Conservation (phyloP, 495 filamentous ascomycete genomes). For the Penicillium bovifimosum region DNA sequence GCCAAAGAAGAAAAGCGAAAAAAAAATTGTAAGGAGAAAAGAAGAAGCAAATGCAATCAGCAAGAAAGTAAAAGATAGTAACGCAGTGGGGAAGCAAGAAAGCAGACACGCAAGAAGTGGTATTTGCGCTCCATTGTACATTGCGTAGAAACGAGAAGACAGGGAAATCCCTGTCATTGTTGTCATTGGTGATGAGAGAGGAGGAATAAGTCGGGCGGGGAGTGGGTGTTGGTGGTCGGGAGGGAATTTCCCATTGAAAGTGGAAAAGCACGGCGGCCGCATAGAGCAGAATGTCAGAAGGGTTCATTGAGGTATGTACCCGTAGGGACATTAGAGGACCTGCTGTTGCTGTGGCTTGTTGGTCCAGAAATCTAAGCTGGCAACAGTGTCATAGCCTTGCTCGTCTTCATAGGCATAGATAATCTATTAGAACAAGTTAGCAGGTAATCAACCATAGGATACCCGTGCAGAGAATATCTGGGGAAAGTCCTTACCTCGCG, state of each 20-base stretch:
- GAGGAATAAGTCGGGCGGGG: neutral
- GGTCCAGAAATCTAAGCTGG: slow-evolving; percentile 91
- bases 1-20: neutral
- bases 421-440: slow-evolving; percentile 51
- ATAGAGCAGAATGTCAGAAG: neutral
- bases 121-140: slow-evolving; percentile 50
- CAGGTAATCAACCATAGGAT: neutral
- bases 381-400: slow-evolving; percentile 82
- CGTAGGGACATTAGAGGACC: slow-evolving; percentile 7
- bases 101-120: slow-evolving; percentile 32
- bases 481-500: slow-evolving; percentile 71
- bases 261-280: neutral
- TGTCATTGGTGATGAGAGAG: slow-evolving; percentile 2
- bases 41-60: slow-evolving; percentile 18
- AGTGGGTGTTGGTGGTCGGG: neutral
- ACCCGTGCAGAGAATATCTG: too few relatives aligned
- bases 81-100: slow-evolving; percentile 10
- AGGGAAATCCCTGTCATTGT: neutral
- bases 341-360: slow-evolving; percentile 48
- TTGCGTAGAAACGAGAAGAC: slow-evolving; percentile 20
- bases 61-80: slow-evolving; percentile 19
- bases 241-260: neutral
- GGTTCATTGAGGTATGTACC: neutral
- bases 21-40: slow-evolving; percentile 9
- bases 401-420: slow-evolving; percentile 98